Conservation (phyloP, 139 green algal species). For the Volvox africanus region DNA sequence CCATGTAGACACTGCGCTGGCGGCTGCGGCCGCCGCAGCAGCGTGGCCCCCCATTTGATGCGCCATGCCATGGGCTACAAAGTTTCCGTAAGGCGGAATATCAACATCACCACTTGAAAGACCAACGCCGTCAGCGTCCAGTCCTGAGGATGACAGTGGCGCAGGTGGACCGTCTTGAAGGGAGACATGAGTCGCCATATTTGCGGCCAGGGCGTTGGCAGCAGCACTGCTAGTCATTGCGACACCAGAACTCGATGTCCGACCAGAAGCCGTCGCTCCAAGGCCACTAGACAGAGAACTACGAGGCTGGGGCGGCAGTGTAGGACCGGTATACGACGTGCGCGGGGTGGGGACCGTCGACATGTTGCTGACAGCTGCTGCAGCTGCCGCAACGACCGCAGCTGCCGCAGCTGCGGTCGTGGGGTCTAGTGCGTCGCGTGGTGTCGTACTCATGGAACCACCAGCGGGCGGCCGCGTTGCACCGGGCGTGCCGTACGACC, state of each 20-base stretch:
- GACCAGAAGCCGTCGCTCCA: not conserved
- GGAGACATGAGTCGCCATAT: not conserved
- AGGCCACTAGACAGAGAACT: not conserved
- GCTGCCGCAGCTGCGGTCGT: slow-evolving; percentile 31
- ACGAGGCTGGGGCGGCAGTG: not conserved
- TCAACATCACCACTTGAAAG: slow-evolving; percentile 21
- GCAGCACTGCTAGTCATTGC: not conserved
- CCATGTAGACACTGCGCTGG: not conserved
- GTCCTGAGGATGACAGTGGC: not conserved
- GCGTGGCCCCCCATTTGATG: slow-evolving; percentile 2
- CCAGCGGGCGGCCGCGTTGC: not conserved
- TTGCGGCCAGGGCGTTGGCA: not conserved
- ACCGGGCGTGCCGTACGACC: not conserved
- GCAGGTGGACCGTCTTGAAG: not conserved
- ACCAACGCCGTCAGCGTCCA: slow-evolving; percentile 15
- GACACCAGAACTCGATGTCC: slow-evolving; percentile 28
- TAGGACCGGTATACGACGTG: not conserved
- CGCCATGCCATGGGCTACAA: not conserved
- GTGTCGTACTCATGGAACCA: not conserved
- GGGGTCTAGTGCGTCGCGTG: slow-evolving; percentile 18
- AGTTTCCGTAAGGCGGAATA: not conserved
- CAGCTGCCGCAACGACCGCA: slow-evolving; percentile 22
- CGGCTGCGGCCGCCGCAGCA: not conserved
- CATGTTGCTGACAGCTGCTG: slow-evolving; percentile 15
- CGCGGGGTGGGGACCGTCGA: slow-evolving; percentile 14